These are phyloP conservation scores for Colletotrichum theobromicola DNA, from an alignment of 2,329 filamentous ascomycete species.

Conservation along the genomic window DNA sequence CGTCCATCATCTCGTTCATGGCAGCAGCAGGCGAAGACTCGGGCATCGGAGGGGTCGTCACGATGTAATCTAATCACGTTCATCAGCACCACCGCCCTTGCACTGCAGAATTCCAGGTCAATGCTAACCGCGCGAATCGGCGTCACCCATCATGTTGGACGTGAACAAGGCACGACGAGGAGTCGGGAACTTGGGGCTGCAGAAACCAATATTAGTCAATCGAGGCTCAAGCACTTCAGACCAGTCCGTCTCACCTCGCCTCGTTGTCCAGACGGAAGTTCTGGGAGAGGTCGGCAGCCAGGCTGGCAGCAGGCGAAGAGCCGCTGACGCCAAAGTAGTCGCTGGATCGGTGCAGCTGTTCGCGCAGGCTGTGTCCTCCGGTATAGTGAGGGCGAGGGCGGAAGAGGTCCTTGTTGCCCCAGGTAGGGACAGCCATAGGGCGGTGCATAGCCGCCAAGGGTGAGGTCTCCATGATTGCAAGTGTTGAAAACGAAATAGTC, in stretches of 20 bases:
- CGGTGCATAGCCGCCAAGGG: conserved; percentile 92
- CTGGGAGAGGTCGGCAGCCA: conserved; percentile 93
- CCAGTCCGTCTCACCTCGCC: conserved; percentile 69
- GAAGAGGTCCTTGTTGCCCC: conserved; percentile 60
- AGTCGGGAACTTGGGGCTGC: conserved; percentile 80
- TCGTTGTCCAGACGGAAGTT: conserved; percentile 92
- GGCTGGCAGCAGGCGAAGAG: conserved; percentile 87
- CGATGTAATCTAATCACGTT: conserved; percentile 63
- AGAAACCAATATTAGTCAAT: conserved; percentile 26
- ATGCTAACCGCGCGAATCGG: conserved; percentile 64
- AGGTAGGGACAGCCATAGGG: conserved; percentile 65
- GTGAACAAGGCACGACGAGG: conserved; percentile 87
- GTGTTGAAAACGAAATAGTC: not conserved
- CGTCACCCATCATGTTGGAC: conserved; percentile 66
- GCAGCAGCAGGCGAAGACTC: conserved; percentile 81
- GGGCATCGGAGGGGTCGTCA: conserved; percentile 79
- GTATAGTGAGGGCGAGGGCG: conserved; percentile 53
- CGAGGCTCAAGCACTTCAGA: conserved; percentile 1
- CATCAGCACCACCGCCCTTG: conserved; percentile 24
- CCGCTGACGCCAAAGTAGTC: conserved; percentile 89
- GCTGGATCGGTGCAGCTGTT: conserved; percentile 65
- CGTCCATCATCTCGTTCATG: conserved; percentile 82
- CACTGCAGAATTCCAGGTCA: conserved; percentile 21
- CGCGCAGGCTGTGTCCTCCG: conserved; percentile 76
- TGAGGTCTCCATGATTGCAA: conserved; percentile 82